These are phyloP conservation scores for Leccinum holopus DNA, from an alignment of 1,284 basidiomycete genomes.

Conservation along the genomic window DNA sequence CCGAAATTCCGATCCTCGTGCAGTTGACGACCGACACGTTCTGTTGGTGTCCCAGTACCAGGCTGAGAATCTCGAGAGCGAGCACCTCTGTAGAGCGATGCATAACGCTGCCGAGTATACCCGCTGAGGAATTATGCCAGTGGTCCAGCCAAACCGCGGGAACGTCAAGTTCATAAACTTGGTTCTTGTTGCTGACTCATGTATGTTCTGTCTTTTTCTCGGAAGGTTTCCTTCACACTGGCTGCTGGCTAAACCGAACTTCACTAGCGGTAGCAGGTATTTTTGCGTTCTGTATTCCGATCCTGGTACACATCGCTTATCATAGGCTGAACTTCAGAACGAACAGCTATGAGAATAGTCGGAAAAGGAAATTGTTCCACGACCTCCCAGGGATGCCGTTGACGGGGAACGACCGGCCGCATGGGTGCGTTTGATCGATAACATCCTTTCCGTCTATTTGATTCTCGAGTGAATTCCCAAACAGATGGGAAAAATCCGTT, in stretches of 20 bases:
- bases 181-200: slow-evolving; percentile 1
- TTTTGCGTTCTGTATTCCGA: slow-evolving; percentile 5
- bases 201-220: slow-evolving; percentile 12
- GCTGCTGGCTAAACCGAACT: slow-evolving; percentile 12
- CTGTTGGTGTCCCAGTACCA: slow-evolving; percentile 2
- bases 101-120: slow-evolving; percentile 7
- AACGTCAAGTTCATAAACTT: slow-evolving; percentile 22
- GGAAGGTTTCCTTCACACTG: slow-evolving; percentile 1
- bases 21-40: background rate
- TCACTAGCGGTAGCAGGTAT: slow-evolving; percentile 19
- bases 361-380: slow-evolving; percentile 11
- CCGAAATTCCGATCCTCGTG: slow-evolving; percentile 3
- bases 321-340: background rate
- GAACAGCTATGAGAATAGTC: slow-evolving; percentile 8
- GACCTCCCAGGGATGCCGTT: slow-evolving; percentile 16
- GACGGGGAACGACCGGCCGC: slow-evolving; percentile 9
- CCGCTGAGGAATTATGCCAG: slow-evolving; percentile 2
- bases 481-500: slow-evolving; percentile 40
- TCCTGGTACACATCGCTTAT: slow-evolving; percentile 1
- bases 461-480: slow-evolving; percentile 6
- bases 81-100: slow-evolving; percentile 7
- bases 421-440: slow-evolving; percentile 12
- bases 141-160: slow-evolving; percentile 23
- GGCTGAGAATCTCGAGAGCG: slow-evolving; percentile 11
- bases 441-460: slow-evolving; percentile 1